phyloP scores from a whole-genome alignment of 768 basidiomycete species.

The Mycena galopus region DNA sequence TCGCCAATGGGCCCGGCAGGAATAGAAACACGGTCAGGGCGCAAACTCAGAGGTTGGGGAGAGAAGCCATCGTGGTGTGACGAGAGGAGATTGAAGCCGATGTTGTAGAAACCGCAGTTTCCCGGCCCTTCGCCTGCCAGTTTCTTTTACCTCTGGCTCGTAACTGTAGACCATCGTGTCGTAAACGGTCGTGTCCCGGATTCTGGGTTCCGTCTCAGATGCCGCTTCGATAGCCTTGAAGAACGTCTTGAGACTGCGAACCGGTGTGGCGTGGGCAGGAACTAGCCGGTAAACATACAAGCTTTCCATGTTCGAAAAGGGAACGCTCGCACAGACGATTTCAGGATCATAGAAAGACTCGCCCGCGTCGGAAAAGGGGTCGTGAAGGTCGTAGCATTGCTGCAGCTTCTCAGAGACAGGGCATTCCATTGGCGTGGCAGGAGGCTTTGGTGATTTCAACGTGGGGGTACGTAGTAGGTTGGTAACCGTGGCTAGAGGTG shows the following conservation, averaged over 20 bases:
- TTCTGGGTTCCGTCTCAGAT: conserved; percentile 19
- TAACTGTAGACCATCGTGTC: conserved; percentile 35
- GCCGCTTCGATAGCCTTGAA: conserved; percentile 24
- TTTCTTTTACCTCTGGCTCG: conserved; percentile 10
- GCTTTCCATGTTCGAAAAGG: conserved; percentile 9
- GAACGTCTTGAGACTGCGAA: conserved; percentile 24
- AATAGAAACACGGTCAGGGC: background rate
- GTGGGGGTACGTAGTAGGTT: conserved; percentile 43
- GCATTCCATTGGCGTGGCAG: conserved; percentile 2
- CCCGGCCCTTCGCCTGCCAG: background rate
- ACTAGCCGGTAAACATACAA: conserved; percentile 11
- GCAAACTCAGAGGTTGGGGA: background rate
- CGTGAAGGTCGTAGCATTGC: conserved; percentile 22
- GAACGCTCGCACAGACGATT: conserved; percentile 19
- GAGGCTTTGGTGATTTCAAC: conserved; percentile 31
- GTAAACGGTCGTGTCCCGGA: conserved; percentile 30
- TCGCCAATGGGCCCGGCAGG: background rate
- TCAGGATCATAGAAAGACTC: conserved; percentile 29
- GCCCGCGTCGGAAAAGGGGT: conserved; percentile 26
- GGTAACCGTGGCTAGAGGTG: conserved; percentile 40
- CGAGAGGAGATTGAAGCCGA: background rate
- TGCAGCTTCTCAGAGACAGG: conserved; percentile 28
- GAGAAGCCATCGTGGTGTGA: background rate
- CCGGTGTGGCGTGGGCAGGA: background rate
- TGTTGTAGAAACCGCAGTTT: background rate